Conservation (phyloP, 2,329 filamentous ascomycete species). For the Alternaria burnsii region DNA sequence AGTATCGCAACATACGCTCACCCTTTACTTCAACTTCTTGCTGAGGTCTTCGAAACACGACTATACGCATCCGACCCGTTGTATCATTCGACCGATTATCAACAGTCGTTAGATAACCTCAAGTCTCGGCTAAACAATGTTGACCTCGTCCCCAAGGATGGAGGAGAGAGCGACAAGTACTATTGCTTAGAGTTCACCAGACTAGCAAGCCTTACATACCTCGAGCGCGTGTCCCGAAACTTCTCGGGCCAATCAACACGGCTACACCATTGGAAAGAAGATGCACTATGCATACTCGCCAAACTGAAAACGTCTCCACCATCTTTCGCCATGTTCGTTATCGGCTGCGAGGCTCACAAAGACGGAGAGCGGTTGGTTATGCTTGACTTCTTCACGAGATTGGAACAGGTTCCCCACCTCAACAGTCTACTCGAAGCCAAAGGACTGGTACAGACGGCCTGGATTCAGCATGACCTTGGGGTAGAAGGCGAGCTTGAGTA, state of each 20-base stretch:
- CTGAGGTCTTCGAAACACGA: not conserved
- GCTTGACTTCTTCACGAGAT: not conserved
- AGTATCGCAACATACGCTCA: not conserved
- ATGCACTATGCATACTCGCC: not conserved
- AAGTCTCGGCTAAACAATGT: not conserved
- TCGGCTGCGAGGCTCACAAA: not conserved
- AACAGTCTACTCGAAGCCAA: not conserved
- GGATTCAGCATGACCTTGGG: not conserved
- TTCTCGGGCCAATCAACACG: not conserved
- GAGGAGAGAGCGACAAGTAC: not conserved
- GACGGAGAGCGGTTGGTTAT: not conserved
- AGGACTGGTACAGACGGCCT: not conserved
- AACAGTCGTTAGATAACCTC: not conserved
- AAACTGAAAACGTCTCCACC: not conserved
- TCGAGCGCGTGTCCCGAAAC: not conserved
- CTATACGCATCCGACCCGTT: not conserved
- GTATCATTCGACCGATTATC: not conserved
- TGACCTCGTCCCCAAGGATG: not conserved
- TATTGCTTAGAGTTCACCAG: not conserved
- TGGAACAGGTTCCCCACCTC: not conserved
- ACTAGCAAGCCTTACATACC: not conserved
- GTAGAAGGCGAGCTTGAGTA: not conserved
- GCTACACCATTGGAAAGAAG: not conserved
- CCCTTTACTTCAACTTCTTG: not conserved
- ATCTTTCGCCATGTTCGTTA: not conserved